These are phyloP conservation scores for Amniculicola lignicola DNA, from an alignment of 495 filamentous ascomycete genomes.

Conservation along the genomic window DNA sequence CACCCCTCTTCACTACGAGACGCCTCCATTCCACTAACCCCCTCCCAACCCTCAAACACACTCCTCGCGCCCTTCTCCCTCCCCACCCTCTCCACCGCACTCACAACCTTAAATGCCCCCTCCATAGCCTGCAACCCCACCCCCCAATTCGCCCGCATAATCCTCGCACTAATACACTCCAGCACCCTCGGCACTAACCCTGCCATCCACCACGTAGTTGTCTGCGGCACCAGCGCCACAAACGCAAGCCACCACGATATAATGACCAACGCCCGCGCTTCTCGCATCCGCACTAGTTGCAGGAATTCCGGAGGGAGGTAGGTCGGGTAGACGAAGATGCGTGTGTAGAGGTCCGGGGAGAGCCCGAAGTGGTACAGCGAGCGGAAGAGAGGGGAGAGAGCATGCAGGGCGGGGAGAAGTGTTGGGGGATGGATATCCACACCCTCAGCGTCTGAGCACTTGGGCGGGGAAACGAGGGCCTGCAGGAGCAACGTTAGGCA, in stretches of 20 bases:
- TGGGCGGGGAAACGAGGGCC: constrained; percentile 12
- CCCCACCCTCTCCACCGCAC: constrained; percentile 6
- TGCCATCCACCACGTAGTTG: constrained; percentile 15
- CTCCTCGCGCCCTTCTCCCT: constrained; percentile 15
- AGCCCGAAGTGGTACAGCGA: constrained; percentile 26
- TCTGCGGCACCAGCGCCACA: constrained; percentile 8
- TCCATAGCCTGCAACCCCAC: constrained; percentile 24
- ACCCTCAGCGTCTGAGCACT: neutral
- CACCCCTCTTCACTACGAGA: neutral
- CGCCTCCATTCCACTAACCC: constrained; percentile 15
- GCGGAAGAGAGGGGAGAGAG: constrained; percentile 25
- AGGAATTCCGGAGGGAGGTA: constrained; percentile 23
- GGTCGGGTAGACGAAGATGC: constrained; percentile 21
- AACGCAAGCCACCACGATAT: constrained; percentile 25
- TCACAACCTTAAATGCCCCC: constrained; percentile 17
- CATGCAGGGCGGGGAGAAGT: constrained; percentile 17
- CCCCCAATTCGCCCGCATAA: constrained; percentile 11
- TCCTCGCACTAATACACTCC: constrained; percentile 16
- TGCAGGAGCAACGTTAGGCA: constrained; percentile 13
- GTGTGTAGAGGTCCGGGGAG: constrained; percentile 17
- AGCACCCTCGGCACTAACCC: neutral
- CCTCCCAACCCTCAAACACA: constrained; percentile 21
- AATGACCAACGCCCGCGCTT: constrained; percentile 19
- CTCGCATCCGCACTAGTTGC: neutral
- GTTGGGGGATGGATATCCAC: constrained; percentile 14